A percentile compares a stretch with the other conserved stretches of the same genome.
These are phyloP conservation scores for Trichoderma arundinaceum DNA, from an alignment of 2,329 filamentous ascomycete genomes.

Conservation along the genomic window DNA sequence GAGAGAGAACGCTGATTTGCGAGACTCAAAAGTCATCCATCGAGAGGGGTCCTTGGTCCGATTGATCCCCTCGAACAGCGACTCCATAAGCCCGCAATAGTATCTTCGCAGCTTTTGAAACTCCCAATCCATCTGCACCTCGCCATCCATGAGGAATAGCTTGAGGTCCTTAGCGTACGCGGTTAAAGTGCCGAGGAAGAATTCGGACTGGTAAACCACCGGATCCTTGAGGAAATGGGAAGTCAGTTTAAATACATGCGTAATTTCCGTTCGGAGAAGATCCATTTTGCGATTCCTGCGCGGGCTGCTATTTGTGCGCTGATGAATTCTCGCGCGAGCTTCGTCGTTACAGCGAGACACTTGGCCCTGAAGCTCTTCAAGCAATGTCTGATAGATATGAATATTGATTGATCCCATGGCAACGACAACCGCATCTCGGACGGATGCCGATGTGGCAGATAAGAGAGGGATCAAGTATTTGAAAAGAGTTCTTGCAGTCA, in stretches of 20 bases:
- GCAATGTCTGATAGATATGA: conserved; percentile 86
- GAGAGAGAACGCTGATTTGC: conserved; percentile 91
- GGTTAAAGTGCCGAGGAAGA: conserved; percentile 86
- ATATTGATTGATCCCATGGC: conserved; percentile 95
- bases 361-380: conserved; percentile 88
- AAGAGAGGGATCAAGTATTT: conserved; percentile 89
- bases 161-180: conserved; percentile 91
- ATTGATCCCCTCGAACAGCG: conserved; percentile 90
- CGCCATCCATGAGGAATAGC: conserved; percentile 90
- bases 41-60: conserved; percentile 81
- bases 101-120: conserved; percentile 91
- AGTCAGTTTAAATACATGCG: conserved; percentile 93
- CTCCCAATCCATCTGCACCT: conserved; percentile 93
- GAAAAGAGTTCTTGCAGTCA: conserved; percentile 87
- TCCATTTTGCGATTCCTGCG: conserved; percentile 84
- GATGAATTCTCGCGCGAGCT: conserved; percentile 83
- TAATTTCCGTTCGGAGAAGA: conserved; percentile 88
- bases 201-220: conserved; percentile 83
- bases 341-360: conserved; percentile 88
- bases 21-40: conserved; percentile 97
- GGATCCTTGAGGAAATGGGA: conserved; percentile 83
- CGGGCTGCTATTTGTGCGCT: conserved; percentile 81
- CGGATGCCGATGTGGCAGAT: conserved; percentile 76
- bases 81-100: conserved; percentile 92
- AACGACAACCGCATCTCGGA: conserved; percentile 87